These are phyloP conservation scores for Backusella psychrophila DNA, from an alignment of 192 early-diverging fungal genomes.

Conservation along the genomic window DNA sequence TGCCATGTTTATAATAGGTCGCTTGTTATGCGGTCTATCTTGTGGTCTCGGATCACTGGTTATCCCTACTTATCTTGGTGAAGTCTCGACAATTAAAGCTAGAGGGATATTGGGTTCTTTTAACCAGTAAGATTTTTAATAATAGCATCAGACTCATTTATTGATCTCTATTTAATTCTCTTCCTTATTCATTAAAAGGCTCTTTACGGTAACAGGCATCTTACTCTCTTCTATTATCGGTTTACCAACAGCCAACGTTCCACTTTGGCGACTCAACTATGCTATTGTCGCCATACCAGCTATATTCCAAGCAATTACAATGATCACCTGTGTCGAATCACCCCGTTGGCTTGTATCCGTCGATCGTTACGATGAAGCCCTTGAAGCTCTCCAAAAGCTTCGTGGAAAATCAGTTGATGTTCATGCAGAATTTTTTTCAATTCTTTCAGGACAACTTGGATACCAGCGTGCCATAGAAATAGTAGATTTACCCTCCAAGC, in stretches of 20 bases:
- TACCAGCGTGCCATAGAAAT: not conserved
- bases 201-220: conserved; percentile 65
- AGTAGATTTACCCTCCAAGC: conserved; percentile 7
- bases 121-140: conserved; percentile 32
- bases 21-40: conserved; percentile 51
- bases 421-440: conserved; percentile 46
- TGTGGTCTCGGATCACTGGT: conserved; percentile 54
- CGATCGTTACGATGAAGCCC: conserved; percentile 55
- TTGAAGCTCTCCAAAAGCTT: conserved; percentile 55
- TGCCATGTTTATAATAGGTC: conserved; percentile 39
- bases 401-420: conserved; percentile 58
- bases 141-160: not conserved
- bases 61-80: conserved; percentile 54
- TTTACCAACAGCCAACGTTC: conserved; percentile 52
- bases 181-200: conserved; percentile 39
- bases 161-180: conserved; percentile 29
- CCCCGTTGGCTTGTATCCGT: conserved; percentile 64
- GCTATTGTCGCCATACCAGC: conserved; percentile 41
- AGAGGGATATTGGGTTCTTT: conserved; percentile 50
- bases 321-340: conserved; percentile 63
- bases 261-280: conserved; percentile 52
- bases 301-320: conserved; percentile 55
- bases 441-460: conserved; percentile 1
- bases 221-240: conserved; percentile 32
- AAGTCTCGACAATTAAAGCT: conserved; percentile 41